phyloP scores from a whole-genome alignment of 345 rosid genomes.

The Clarkia xantiana region DNA sequence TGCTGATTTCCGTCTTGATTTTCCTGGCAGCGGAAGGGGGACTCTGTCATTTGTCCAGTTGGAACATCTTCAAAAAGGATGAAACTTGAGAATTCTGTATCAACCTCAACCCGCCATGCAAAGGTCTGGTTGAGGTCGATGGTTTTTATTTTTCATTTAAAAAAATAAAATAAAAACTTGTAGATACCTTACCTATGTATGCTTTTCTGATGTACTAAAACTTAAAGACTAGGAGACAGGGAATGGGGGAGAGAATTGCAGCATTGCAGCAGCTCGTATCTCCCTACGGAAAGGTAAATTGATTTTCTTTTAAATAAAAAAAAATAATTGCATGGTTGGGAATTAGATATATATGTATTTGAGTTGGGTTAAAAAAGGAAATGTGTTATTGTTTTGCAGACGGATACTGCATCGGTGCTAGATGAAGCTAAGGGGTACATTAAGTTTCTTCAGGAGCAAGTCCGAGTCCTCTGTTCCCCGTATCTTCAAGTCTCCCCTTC shows the following conservation, averaged over 20 bases:
- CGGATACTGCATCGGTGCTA: constrained; percentile 87
- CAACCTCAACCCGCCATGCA: constrained; percentile 23
- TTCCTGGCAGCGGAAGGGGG: neutral
- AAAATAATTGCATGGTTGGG: constrained; percentile 10
- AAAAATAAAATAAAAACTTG: no score
- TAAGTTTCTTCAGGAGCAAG: constrained; percentile 83
- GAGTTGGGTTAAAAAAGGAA: constrained; percentile 6
- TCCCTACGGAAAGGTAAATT: constrained; percentile 74
- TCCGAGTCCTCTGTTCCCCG: constrained; percentile 76
- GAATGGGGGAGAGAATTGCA: constrained; percentile 63
- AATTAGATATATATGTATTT: neutral
- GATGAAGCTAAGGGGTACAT: constrained; percentile 98
- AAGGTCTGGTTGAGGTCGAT: constrained; percentile 24
- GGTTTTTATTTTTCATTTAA: no score
- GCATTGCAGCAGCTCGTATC: constrained; percentile 81
- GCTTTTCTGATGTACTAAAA: no score
- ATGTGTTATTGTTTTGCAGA: no score
- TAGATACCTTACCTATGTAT: no score
- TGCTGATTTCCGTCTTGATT: neutral
- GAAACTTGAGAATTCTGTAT: constrained; percentile 32
- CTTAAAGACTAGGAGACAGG: constrained; percentile 62
- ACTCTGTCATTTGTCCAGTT: neutral
- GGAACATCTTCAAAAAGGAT: constrained; percentile 18
- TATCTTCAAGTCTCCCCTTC: constrained; percentile 30
- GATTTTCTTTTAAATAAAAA: no score